Evolutionary conservation across 441 rosid genomes (phyloP).

Genomic region (Adansonia grandidieri): DNA sequence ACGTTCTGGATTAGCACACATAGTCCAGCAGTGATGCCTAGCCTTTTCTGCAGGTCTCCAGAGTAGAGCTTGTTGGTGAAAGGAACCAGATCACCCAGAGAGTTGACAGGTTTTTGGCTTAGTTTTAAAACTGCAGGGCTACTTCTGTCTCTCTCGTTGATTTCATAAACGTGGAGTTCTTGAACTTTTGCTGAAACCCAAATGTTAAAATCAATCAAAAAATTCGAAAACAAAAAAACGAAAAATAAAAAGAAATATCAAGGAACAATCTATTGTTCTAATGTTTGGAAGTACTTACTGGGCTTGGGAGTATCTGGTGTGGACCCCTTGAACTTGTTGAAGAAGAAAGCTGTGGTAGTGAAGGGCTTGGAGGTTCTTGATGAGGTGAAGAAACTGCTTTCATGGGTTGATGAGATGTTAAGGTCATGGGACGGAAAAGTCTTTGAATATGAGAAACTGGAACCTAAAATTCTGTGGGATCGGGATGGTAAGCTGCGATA

Average conservation of each 20-base stretch:
- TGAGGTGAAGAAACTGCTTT: not conserved
- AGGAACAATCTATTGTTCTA: not conserved
- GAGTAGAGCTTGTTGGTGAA: conserved; percentile 43
- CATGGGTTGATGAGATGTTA: not conserved
- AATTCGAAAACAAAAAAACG: not conserved
- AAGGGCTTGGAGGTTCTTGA: not conserved
- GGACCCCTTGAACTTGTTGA: conserved; percentile 1
- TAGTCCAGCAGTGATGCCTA: conserved; percentile 83
- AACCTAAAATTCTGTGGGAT: not conserved
- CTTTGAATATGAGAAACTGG: not conserved
- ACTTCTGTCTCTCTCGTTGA: conserved; percentile 43
- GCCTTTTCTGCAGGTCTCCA: conserved; percentile 58
- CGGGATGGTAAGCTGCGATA: not conserved
- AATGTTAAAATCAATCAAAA: not conserved
- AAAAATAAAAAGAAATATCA: not conserved
- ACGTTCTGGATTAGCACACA: conserved; percentile 71
- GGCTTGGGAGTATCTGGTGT: not conserved
- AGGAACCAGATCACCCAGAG: conserved; percentile 43
- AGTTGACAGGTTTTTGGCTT: conserved; percentile 31
- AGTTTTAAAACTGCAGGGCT: conserved; percentile 45
- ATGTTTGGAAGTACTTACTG: conserved; percentile 9
- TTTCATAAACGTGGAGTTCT: conserved; percentile 41
- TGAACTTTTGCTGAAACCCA: conserved; percentile 35
- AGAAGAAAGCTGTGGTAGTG: conserved; percentile 21
- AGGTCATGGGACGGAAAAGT: not conserved